Evolutionary conservation across 2,329 filamentous ascomycete genomes (phyloP), one percentile per base, ranked within the genome.

Genomic region (Gnomoniopsis sp.): DNA sequence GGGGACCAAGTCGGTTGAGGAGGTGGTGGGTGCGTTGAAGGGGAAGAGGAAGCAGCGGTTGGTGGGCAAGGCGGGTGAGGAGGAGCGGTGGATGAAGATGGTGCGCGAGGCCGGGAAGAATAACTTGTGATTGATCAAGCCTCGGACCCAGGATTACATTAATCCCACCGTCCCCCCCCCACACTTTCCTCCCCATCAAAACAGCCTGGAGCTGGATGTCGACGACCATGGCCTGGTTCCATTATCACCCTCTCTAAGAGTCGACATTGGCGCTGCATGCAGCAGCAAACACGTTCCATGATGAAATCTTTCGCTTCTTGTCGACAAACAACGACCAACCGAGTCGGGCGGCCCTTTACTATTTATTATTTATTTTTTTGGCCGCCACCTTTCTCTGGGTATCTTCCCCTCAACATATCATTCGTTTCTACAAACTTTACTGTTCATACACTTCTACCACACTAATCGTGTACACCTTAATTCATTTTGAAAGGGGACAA

Each of bases 61-160:
- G 2, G 67, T 77, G 8, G 75, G 75, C 11, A 73, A 74, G 58
- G 64, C 72, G 7, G 78, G 79, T 10, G 76, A 79, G n/a, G 80
- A 82, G 62, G 78, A 82, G 60, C 71, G 73, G 26, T 78, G 76
- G 74, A 78, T 78, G 65, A 67, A 68, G 55, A 66, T 71, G 3
- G 73, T 78, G 12, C 64, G 72, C 41, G 71, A 73, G 19, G 75
- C 72, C 4, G 75, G 75, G 41, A 77, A 75, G 63, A 34, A 59
- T 23, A 56, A 62, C 49, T 51, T 21, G 14, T 61, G 38, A 54
- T 47, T 61, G 38, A 54, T 47, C 11, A 41, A 41, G 4, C n/a
- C 19, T 46, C 43, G 14, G 12, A 15, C 4, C 38, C n/a, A n/a
- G 14, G 12, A 15, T n/a, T n/a, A 6, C 38, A 15, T 41, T 3